phyloP scores from a whole-genome alignment of 2,329 filamentous ascomycete species.

The Thermomyces lanuginosus region DNA sequence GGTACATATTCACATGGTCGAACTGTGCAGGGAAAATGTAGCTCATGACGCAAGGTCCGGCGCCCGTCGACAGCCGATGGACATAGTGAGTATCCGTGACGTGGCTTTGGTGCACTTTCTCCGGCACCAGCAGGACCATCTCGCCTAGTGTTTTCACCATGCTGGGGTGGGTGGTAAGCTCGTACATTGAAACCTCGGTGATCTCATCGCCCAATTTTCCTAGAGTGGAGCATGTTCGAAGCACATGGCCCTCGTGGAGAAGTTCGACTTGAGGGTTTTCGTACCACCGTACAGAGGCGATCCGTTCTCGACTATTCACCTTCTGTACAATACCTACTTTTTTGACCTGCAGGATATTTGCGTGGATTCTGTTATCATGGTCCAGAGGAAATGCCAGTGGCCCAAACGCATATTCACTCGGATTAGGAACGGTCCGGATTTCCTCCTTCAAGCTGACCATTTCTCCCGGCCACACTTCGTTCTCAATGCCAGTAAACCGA shows the following conservation, averaged over 20 bases:
- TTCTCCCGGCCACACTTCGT: slow-evolving; percentile 43
- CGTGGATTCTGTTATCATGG: no score
- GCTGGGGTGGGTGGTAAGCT: slow-evolving; percentile 35
- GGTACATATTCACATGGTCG: slow-evolving; percentile 6
- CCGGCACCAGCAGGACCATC: slow-evolving; percentile 34
- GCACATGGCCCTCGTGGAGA: slow-evolving; percentile 13
- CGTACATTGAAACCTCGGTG: slow-evolving; percentile 43
- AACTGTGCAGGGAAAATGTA: slow-evolving; percentile 8
- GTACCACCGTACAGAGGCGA: slow-evolving; percentile 42
- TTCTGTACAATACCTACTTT: slow-evolving; percentile 42
- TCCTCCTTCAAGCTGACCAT: slow-evolving; percentile 34
- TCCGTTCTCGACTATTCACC: slow-evolving; percentile 39
- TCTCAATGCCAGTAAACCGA: slow-evolving; percentile 20
- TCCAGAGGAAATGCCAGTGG: slow-evolving; percentile 2
- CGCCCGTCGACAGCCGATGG: slow-evolving; percentile 1
- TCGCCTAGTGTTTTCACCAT: slow-evolving; percentile 36
- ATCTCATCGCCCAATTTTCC: slow-evolving; percentile 25
- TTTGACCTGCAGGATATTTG: slow-evolving; percentile 21
- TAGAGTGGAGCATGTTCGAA: slow-evolving; percentile 29
- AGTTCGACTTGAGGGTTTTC: slow-evolving; percentile 22
- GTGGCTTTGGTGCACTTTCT: slow-evolving; percentile 8
- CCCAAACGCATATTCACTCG: slow-evolving; percentile 3
- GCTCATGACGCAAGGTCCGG: slow-evolving; percentile 8
- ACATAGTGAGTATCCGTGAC: slow-evolving; percentile 2
- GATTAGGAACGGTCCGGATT: slow-evolving; percentile 9